These are phyloP conservation scores for Leishmania amazonensis DNA, from an alignment of 208 protist genomes.

Conservation along the genomic window DNA sequence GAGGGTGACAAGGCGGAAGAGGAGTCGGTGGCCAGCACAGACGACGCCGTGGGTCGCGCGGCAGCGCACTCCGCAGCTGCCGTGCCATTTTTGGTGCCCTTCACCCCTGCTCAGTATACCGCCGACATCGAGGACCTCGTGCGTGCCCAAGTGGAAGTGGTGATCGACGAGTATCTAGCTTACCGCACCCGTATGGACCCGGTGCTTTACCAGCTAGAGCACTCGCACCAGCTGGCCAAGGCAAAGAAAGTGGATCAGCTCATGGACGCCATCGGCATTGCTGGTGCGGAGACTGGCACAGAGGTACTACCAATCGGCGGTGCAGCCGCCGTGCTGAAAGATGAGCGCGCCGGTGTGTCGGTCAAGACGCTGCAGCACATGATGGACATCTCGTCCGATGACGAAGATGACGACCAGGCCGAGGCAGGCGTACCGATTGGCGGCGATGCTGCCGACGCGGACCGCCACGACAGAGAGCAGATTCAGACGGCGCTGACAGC, in stretches of 20 bases:
- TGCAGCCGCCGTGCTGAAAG: background rate
- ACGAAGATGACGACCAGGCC: conserved; percentile 29
- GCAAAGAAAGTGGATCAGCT: conserved; percentile 52
- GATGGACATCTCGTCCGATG: conserved; percentile 34
- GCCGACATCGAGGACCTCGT: conserved; percentile 64
- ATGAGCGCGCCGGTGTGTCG: background rate
- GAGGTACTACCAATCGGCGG: conserved; percentile 14
- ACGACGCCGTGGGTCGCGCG: background rate
- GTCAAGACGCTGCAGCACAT: conserved; percentile 12
- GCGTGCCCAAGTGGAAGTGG: conserved; percentile 69
- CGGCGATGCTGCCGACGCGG: conserved; percentile 28
- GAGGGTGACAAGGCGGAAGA: background rate
- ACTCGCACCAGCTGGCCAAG: conserved; percentile 45
- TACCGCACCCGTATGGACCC: conserved; percentile 77
- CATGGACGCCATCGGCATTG: conserved; percentile 52
- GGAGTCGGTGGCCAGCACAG: background rate
- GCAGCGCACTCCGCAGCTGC: background rate
- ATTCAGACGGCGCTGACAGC: conserved; percentile 78
- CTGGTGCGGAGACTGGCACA: conserved; percentile 11
- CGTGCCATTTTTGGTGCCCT: conserved; percentile 51
- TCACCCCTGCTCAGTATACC: conserved; percentile 58
- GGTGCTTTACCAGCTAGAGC: conserved; percentile 57
- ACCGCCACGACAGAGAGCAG: conserved; percentile 47
- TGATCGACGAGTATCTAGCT: conserved; percentile 66
- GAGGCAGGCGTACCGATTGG: conserved; percentile 2